Percentiles rank a stretch among this genome's conserved stretches.
These are phyloP conservation scores for Fusarium tjaetaba DNA, from an alignment of 2,329 filamentous ascomycete species.

Conservation along the genomic window DNA sequence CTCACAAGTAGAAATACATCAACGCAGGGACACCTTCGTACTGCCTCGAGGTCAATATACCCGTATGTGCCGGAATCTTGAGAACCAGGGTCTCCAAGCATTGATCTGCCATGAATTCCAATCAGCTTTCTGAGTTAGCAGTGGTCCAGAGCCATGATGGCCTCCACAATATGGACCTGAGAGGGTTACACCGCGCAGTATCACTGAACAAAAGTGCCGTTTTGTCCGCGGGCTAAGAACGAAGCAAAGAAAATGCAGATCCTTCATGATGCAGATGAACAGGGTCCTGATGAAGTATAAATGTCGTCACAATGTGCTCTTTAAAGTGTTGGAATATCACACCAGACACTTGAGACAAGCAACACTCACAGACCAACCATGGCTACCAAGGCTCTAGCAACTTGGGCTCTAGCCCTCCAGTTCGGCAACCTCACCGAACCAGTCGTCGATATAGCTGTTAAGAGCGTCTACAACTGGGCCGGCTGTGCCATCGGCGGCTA, in stretches of 20 bases:
- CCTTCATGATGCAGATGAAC: accelerated
- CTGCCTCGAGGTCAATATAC: neutral
- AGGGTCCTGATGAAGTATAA: neutral
- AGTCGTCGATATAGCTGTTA: neutral
- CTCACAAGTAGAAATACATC: neutral
- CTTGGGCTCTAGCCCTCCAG: neutral
- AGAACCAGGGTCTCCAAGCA: neutral
- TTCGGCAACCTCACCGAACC: neutral
- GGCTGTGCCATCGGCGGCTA: constrained; percentile 5
- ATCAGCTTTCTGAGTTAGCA: accelerated
- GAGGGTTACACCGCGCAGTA: neutral
- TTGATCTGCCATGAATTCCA: neutral
- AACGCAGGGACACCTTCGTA: neutral
- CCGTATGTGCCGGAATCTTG: neutral
- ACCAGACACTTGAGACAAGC: neutral
- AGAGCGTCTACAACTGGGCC: constrained; percentile 4
- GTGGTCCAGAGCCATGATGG: neutral
- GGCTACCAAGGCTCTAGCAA: constrained; percentile 2
- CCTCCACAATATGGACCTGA: neutral
- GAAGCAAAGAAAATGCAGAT: neutral
- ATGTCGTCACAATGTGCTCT: neutral
- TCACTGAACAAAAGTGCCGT: neutral
- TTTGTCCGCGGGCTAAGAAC: neutral
- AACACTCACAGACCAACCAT: neutral
- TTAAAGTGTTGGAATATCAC: neutral